These are phyloP conservation scores for Nitzschia palea DNA, from an alignment of 108 stramenopile genomes.

Conservation along the genomic window DNA sequence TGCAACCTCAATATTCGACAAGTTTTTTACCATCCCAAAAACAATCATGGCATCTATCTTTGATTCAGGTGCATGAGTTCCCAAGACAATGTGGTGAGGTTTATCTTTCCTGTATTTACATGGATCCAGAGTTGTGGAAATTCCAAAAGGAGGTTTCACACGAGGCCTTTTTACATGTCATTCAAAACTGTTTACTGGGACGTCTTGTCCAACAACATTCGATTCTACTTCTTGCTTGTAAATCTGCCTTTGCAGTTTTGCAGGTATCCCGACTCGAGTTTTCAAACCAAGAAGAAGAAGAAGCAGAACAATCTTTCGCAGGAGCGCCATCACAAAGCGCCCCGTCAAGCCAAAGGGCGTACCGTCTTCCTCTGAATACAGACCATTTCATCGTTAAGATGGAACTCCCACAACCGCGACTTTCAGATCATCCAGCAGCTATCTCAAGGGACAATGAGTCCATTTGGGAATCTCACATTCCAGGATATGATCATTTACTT, in stretches of 20 bases:
- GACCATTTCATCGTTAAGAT: no score
- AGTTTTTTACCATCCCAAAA: not conserved
- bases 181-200: slow-evolving; percentile 8
- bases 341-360: no score
- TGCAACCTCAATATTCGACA: not conserved
- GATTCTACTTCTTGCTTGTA: not conserved
- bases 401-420: no score
- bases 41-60: not conserved
- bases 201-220: slow-evolving; percentile 1
- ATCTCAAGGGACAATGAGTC: not conserved
- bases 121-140: not conserved
- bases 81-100: not conserved
- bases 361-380: no score
- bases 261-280: no score
- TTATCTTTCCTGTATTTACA: slow-evolving; percentile 1
- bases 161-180: not conserved
- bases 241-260: not conserved
- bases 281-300: no score
- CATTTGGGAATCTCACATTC: slow-evolving; percentile 16
- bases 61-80: not conserved
- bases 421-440: not conserved
- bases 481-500: slow-evolving; percentile 62
- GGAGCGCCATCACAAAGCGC: no score
- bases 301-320: no score
- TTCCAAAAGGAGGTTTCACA: not conserved